Evolutionary conservation across 495 filamentous ascomycete species (phyloP), one percentile per base, ranked within the genome.

Genomic region (Platismatia glauca): DNA sequence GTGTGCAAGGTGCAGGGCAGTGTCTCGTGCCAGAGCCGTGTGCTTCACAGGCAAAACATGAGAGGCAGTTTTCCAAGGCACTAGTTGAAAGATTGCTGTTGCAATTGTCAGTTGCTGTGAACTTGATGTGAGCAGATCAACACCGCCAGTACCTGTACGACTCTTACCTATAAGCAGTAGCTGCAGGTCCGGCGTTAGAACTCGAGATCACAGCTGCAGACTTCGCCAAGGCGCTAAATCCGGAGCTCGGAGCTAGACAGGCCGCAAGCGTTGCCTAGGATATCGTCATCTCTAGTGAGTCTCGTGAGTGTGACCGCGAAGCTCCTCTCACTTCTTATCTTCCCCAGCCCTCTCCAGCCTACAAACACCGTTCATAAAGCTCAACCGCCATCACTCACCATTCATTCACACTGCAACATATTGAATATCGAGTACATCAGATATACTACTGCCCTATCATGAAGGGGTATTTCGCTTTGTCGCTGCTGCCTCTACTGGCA

Each of bases 401-500:
- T 33, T 63, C 61, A 61, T 63, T 31, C 58, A 59, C 57, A 55
- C 61, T 59, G 35, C 64, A 66, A 57, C 58, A 24, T 46, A 41
- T 38, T 20, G 55, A 57, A 20, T 56, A 37, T 62, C 60, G 52
- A 37, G 59, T 22, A 50, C 55, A 48, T 31, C 66, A 59, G 73
- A 63, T 38, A 43, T 44, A 41, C 33, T 31, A 31, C 9, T 35
- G 5, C 29, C n/a, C 69, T 77, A 88, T 76, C 72, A 95, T 94
- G 90, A 90, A 84, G 79, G 85, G 82, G 77, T 68, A 86, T 73
- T 62, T 86, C 72, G 77, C 81, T 71, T 81, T 93, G 71, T 72
- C 79, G 62, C 64, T 85, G 64, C 77, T 91, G 62, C 86, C 86
- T 65, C 74, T 84, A 70, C 78, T 86, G 74, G 84, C 83, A 64